Evolutionary conservation across 2,329 filamentous ascomycete genomes (phyloP).

Genomic region (Xylariaceae sp.): DNA sequence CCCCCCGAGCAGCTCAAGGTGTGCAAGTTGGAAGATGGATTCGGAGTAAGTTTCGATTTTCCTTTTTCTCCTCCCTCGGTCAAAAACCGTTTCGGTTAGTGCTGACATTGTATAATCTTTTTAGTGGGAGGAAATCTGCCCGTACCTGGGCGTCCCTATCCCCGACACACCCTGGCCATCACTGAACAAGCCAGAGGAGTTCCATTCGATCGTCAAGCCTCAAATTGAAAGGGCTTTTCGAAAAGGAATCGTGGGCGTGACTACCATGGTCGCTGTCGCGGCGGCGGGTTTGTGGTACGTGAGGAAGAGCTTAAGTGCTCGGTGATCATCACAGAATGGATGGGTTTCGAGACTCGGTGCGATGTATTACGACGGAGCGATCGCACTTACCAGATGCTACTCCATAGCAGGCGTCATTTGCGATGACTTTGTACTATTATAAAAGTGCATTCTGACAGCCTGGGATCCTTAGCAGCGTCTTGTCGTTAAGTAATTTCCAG

Average conservation of each 20-base stretch:
- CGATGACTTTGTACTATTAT: too few relatives aligned
- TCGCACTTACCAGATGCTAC: not conserved
- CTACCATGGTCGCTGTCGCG: constrained; percentile 17
- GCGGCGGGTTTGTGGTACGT: constrained; percentile 21
- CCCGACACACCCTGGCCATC: constrained; percentile 23
- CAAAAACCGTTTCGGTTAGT: not conserved
- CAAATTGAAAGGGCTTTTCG: constrained; percentile 24
- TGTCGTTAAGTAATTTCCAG: too few relatives aligned
- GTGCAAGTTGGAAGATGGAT: constrained; percentile 26
- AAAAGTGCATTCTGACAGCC: too few relatives aligned
- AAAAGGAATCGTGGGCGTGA: constrained; percentile 22
- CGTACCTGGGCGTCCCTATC: constrained; percentile 22
- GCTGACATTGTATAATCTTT: constrained; percentile 1
- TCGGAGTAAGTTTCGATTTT: constrained; percentile 4
- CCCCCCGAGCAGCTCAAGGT: constrained; percentile 25
- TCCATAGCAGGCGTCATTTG: not conserved
- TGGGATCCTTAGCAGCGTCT: too few relatives aligned
- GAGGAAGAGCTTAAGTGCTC: too few relatives aligned
- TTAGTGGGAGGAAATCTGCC: constrained; percentile 24
- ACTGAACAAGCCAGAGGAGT: constrained; percentile 24
- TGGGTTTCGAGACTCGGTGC: too few relatives aligned
- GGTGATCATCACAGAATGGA: too few relatives aligned
- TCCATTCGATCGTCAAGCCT: constrained; percentile 15
- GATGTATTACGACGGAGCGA: not conserved
- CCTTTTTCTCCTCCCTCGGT: not conserved